Evolutionary conservation across 164 flowering plant genomes (phyloP), one percentile per base, ranked within the genome.

Genomic region (Vitis labrusca): DNA sequence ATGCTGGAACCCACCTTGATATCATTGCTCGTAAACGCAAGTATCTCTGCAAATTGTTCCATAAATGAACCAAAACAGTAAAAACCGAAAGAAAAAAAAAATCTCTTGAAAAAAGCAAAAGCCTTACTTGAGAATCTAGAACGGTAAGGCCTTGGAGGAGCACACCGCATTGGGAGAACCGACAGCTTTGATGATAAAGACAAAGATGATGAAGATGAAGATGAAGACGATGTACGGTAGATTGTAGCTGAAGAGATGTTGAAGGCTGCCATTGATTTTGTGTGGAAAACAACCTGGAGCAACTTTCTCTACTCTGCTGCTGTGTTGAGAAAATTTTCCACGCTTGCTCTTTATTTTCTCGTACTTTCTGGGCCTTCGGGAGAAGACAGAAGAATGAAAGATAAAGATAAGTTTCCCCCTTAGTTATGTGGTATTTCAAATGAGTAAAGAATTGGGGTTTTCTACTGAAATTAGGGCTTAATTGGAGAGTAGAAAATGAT

Each of bases 1-100:
- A 94, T 71, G 75, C 80, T 89, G 61, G 78, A 53, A 27, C 98
- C 98, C 50, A 89, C 94, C 72, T 92, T 94, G 49, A 94, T 94
- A 68, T 94, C 97, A 65, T 94, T 94, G 74, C 97, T 92, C 10
- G 90, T 19, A 30, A 89, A 76, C 0, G 97, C 91, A 37, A 65
- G 76, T 59, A 94, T 87, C 69, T 61, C 98, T 93, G 87, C 63
- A 67, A 49, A 71, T 19, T 64, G 71, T 14, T 5, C 13, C 3
- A 47, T 16, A 30, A 12, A 54, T 15, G 30, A 30, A 9, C 12
- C 11, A 52, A 15, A 58, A 15, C 10, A 11, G 3, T 7, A 3
- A 60, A 15, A 16, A 2, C 14, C 3, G 59, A 67, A 30, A 29
- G 62, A 67, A 30, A 29, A 52, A 32, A 37, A 37, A 37, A 37